Evolutionary conservation across 2,329 filamentous ascomycete species (phyloP), one percentile per base, ranked within the genome.

Genomic region (Penicillium sclerotigenum): DNA sequence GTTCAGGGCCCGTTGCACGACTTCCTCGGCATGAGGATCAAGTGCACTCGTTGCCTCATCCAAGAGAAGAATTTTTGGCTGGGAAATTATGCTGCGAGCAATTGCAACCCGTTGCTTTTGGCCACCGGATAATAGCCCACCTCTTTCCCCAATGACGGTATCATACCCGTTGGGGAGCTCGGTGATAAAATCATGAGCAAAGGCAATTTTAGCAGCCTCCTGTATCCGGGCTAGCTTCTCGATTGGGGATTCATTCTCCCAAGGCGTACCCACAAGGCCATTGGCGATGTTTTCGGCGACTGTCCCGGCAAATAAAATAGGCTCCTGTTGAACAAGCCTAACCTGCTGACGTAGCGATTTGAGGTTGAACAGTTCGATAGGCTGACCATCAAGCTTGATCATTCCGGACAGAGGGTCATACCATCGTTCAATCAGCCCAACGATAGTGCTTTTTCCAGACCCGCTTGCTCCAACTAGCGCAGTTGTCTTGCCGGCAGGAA

Each of bases 101-200:
- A 96, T 94, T 6, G 90, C 89, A 63, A 96, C 91, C 60, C 92
- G 87, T 73, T 96, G 92, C 71, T 94, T 93, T 75, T 96, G 91
- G n/a, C 91, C 91, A 69, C 92, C 91, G 48, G 88, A 92, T 10
- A 96, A 80, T 43, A 93, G 76, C 61, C 91, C 90, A 6, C 90
- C 91, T 59, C 90, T 83, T 70, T 94, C 89, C 54, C 91, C 91
- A 16, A 96, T 90, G 58, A 90, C 83, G 0, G 91, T 96, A 61
- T 92, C 81, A 65, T 95, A 96, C 10, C 88, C 88, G 61, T 95
- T 85, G 0, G 90, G 89, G 1, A 96, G 80, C 3, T 79, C 72
- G 2, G 78, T 81, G 58, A 96, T 87, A 70, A 96, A 96, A 56
- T 91, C 87, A 68, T 93, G 88, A 0, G 90, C 90, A 62, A 94